Evolutionary conservation across 2,329 filamentous ascomycete species (phyloP).

Genomic region (Sporothrix phasma): DNA sequence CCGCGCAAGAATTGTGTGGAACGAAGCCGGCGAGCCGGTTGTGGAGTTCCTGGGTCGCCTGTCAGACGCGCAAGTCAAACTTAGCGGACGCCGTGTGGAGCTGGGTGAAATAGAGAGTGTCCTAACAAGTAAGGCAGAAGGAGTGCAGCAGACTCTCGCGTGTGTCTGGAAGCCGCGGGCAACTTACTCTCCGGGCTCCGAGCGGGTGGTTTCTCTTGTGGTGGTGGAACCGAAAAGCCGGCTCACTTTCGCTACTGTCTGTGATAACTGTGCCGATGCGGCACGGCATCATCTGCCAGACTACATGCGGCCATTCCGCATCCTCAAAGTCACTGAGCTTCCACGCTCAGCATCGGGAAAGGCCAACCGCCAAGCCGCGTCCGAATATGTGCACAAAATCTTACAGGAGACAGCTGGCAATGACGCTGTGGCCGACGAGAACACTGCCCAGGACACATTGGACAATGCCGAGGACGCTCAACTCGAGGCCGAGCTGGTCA

Average conservation of each 20-base stretch:
- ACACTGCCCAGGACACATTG: neutral
- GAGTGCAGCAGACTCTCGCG: conserved; percentile 17
- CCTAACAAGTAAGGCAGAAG: conserved; percentile 12
- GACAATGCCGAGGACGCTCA: neutral
- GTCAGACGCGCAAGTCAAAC: conserved; percentile 52
- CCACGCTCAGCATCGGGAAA: conserved; percentile 53
- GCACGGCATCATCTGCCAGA: conserved; percentile 45
- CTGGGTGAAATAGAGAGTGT: conserved; percentile 32
- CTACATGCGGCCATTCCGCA: conserved; percentile 51
- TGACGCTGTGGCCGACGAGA: neutral
- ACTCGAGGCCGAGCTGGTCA: neutral
- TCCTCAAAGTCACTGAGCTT: conserved; percentile 39
- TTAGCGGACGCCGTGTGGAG: conserved; percentile 53
- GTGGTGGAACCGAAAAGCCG: conserved; percentile 38
- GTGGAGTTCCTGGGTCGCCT: conserved; percentile 43
- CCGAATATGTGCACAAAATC: neutral
- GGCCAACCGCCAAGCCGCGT: conserved; percentile 26
- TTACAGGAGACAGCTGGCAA: neutral
- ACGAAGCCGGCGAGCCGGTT: conserved; percentile 20
- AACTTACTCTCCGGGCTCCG: conserved; percentile 11
- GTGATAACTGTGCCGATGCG: conserved; percentile 26
- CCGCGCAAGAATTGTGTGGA: conserved; percentile 16
- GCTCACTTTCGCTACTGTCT: conserved; percentile 23
- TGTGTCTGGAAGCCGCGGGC: conserved; percentile 10
- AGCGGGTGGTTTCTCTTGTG: conserved; percentile 38